Percentiles rank a stretch among this genome's conserved stretches.
These are phyloP conservation scores for Solanum dulcamara DNA, from an alignment of 257 asterid species.

Conservation along the genomic window DNA sequence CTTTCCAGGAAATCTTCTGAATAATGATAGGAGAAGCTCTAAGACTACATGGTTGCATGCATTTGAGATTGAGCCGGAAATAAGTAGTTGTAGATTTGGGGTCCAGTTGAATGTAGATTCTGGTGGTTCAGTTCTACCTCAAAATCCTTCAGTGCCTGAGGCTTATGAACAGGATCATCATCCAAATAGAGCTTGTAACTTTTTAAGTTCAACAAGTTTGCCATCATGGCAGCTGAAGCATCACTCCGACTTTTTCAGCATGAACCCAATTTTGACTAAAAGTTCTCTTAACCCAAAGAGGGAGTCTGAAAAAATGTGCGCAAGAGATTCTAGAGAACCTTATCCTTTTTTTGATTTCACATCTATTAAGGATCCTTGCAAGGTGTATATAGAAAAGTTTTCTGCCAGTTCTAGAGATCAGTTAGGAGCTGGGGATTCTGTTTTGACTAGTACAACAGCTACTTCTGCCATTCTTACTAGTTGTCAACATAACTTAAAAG, in stretches of 20 bases:
- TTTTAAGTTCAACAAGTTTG: conserved; percentile 17
- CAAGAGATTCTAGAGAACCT: conserved; percentile 22
- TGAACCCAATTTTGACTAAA: conserved; percentile 51
- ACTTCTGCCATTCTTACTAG: conserved; percentile 17
- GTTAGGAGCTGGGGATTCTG: conserved; percentile 24
- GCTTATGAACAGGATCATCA: conserved; percentile 16
- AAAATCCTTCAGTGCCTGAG: conserved; percentile 11
- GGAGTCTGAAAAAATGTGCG: conserved; percentile 23
- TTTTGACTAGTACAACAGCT: conserved; percentile 23
- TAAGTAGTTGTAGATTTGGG: conserved; percentile 16
- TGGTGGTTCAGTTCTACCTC: conserved; percentile 15
- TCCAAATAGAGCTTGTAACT: conserved; percentile 12
- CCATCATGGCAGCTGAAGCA: conserved; percentile 26
- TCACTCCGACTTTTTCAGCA: conserved; percentile 44
- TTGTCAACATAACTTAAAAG: conserved; percentile 7
- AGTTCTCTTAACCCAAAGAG: conserved; percentile 28
- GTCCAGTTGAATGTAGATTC: conserved; percentile 9
- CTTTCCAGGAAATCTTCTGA: conserved; percentile 2
- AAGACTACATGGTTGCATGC: conserved; percentile 20
- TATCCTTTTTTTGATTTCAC: conserved; percentile 57
- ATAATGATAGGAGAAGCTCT: conserved; percentile 10
- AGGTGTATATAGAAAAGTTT: conserved; percentile 26
- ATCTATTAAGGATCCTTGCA: conserved; percentile 53
- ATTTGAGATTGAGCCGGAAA: conserved; percentile 22
- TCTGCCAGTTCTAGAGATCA: conserved; percentile 16